Evolutionary conservation across 2,329 filamentous ascomycete species (phyloP), one percentile per base, ranked within the genome.

Genomic region (Exophiala mesophila): DNA sequence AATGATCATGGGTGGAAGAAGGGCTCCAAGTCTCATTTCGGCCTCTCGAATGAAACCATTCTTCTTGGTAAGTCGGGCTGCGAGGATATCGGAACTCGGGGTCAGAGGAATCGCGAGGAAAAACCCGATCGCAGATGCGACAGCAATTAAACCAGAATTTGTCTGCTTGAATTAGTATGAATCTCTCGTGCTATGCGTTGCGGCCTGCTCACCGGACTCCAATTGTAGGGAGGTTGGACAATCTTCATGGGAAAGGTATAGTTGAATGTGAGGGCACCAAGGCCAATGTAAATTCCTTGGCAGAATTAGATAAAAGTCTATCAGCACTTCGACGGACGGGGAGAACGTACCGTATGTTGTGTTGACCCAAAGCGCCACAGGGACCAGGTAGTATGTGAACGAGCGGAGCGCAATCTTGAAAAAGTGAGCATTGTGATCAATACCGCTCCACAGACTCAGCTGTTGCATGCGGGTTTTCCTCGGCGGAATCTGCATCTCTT

Each of bases 231-330:
- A 5, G 44, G 44, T 16, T 56, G 59, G 1, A 63, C 63, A 41
- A 73, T 71, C 45, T 69, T 68, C 36, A 72, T 44, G 3, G 71
- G 71, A 57, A 72, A 73, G 38, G 68, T 70, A 54, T 64, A 73
- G 57, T 70, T 72, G 63, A 73, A 73, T 12, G 68, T 63, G 5
- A 74, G 56, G 5, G 69, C 71, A 15, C 70, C 70, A 17, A 76
- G 64, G 4, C 68, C 68, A 36, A 71, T 71, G 32, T 68, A 70
- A 36, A 72, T 66, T 49, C 68, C n/a, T n/a, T n/a, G n/a, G n/a
- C n/a, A n/a, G n/a, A n/a, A n/a, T n/a, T n/a, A n/a, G n/a, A n/a
- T n/a, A n/a, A n/a, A n/a, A n/a, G n/a, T n/a, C n/a, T n/a, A n/a
- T n/a, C n/a, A n/a, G n/a, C n/a, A n/a, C n/a, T n/a, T n/a, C n/a